Conservation (phyloP, 2,329 filamentous ascomycete genomes). For the Sclerotinia spermophila region DNA sequence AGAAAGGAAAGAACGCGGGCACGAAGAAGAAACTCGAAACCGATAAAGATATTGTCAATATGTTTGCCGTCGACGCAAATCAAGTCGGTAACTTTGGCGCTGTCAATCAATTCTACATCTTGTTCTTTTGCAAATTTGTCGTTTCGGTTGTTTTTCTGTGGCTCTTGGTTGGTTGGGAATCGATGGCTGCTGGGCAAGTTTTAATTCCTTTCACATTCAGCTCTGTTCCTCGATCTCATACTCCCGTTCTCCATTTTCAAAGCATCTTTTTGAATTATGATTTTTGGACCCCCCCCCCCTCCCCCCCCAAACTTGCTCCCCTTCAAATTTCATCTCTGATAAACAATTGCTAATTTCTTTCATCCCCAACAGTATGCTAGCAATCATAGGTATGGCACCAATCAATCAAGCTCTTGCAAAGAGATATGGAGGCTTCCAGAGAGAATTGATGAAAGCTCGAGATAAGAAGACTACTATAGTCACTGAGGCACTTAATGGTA, state of each 20-base stretch:
- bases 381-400: slow-evolving; percentile 60
- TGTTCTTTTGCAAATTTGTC: slow-evolving; percentile 56
- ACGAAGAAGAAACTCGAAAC: slow-evolving; percentile 42
- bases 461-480: slow-evolving; percentile 71
- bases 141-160: slow-evolving; percentile 63
- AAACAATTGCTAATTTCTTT: not conserved
- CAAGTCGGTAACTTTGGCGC: slow-evolving; percentile 62
- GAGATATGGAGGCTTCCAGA: slow-evolving; percentile 59
- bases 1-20: slow-evolving; percentile 13
- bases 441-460: slow-evolving; percentile 66
- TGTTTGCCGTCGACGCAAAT: slow-evolving; percentile 68
- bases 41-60: slow-evolving; percentile 68
- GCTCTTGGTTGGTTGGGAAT: slow-evolving; percentile 67
- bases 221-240: not conserved
- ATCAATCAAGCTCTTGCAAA: slow-evolving; percentile 64
- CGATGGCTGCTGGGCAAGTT: slow-evolving; percentile 51
- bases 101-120: slow-evolving; percentile 60
- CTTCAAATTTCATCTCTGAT: not conserved
- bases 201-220: not conserved
- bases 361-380: slow-evolving; percentile 46
- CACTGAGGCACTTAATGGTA: slow-evolving; percentile 70
- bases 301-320: not conserved
- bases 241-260: not conserved
- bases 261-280: no score
- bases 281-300: not conserved